Conservation (phyloP, 768 basidiomycete species). For the Auricularia sp. region DNA sequence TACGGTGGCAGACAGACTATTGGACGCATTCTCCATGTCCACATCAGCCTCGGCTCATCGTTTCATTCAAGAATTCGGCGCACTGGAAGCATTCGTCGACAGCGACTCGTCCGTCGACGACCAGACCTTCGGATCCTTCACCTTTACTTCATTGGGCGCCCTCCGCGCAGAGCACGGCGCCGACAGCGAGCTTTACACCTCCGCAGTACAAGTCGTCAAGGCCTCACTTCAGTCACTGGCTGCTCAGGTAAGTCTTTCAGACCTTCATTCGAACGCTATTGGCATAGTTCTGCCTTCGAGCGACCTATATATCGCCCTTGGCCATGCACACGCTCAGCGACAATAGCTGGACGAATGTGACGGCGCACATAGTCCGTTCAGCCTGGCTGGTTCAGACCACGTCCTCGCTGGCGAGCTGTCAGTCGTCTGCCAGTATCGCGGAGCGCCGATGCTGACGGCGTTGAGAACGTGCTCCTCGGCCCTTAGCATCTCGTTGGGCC, state of each 20-base stretch:
- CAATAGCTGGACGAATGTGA: no score
- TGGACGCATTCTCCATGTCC: background rate
- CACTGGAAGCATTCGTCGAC: conserved; percentile 45
- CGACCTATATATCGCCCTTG: no score
- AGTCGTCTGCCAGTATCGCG: no score
- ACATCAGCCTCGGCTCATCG: background rate
- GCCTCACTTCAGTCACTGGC: conserved; percentile 36
- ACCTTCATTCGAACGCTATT: no score
- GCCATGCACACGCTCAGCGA: no score
- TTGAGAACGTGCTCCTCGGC: no score
- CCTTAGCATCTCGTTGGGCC: no score
- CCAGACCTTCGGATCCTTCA: conserved; percentile 52
- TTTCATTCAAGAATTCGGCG: conserved; percentile 34
- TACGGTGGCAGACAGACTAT: background rate
- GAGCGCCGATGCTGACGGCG: no score
- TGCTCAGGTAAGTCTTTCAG: background rate
- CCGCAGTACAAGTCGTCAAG: conserved; percentile 37
- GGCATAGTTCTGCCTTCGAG: no score
- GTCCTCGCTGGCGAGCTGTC: no score
- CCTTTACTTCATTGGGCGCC: conserved; percentile 37
- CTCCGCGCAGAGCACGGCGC: conserved; percentile 39
- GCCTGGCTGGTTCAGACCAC: no score
- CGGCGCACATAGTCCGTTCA: no score
- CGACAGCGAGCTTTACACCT: conserved; percentile 44
- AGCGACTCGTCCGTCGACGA: conserved; percentile 29